Base-by-base conservation (phyloP, 345 rosid species). In the Sonneratia caseolaris region DNA sequence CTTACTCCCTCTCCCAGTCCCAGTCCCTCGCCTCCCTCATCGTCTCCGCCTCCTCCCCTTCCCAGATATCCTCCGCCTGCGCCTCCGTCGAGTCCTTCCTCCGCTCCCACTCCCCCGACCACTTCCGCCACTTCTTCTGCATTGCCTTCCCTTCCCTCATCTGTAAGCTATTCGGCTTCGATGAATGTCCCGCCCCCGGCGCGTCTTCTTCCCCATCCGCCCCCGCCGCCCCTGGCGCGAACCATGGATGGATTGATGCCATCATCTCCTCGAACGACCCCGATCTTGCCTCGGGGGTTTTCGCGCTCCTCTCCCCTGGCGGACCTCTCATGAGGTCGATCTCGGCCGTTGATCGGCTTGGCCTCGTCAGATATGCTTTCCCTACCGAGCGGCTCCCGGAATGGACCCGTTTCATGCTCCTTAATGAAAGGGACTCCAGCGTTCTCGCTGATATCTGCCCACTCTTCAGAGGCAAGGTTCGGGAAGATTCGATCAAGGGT, bases 71-170 rank as follows among this genome's bases (percentile, higher is more conserved):
- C 78, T 79, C 91, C 70, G 84, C 86, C 70, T 88, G 91, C 77
- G 76, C 83, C 77, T 80, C 89, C 80, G 75, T 87, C 69, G 87
- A 84, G 67, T 77, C 89, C 72, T 91, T 88, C 81, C 78, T 89
- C 5, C 91, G 73, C 74, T 85, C 90, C 5, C 88, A 82, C 72
- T 72, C 91, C 13, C 87, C 97, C 45, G 97, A 93, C 74, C 96
- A 93, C 21, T 88, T 82, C 71, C 98, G 98, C 69, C 92, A 89
- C 79, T 93, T 93, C 91, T 93, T 88, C 86, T 93, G 94, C 76
- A 55, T 88, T 72, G 74, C 98, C 68, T 93, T 93, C 77, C 96
- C 98, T 8, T 65, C 82, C 55, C 80, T 93, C 76, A 88, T 93
- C 81, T 86, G 88, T 69, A 89, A 89, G 81, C 86, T 91, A 61